phyloP scores from a whole-genome alignment of 768 basidiomycete species.

The Rhodotorula paludigena region DNA sequence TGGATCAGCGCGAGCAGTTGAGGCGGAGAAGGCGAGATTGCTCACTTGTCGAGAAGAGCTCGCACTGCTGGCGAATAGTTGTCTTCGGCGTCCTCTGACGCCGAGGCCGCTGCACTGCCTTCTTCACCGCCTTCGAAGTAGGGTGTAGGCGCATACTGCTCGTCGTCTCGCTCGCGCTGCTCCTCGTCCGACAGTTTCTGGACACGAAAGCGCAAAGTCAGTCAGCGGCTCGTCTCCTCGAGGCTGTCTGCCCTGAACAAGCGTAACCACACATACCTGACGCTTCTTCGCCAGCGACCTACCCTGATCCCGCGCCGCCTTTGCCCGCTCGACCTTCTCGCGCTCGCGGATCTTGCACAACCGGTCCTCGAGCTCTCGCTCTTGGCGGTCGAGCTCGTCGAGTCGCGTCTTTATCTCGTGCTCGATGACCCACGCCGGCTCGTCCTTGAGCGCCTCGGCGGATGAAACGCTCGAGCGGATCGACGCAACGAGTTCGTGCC shows the following conservation, averaged over 20 bases:
- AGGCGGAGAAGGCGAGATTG: conserved; percentile 28
- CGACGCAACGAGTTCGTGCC: conserved; percentile 11
- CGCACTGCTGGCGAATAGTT: conserved; percentile 73
- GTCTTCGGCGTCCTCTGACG: conserved; percentile 46
- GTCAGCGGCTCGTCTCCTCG: too few relatives aligned
- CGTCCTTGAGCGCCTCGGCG: conserved; percentile 23
- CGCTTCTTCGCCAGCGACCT: conserved; percentile 52
- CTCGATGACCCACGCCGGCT: conserved; percentile 68
- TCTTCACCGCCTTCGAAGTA: conserved; percentile 7
- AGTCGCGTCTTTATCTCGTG: conserved; percentile 65
- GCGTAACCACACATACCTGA: conserved; percentile 50
- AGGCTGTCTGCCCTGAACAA: too few relatives aligned
- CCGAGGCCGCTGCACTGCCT: background rate
- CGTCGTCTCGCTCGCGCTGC: conserved; percentile 56
- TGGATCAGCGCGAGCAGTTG: too few relatives aligned
- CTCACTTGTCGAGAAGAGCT: conserved; percentile 73
- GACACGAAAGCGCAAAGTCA: background rate
- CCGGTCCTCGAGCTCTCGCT: conserved; percentile 46
- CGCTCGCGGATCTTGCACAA: conserved; percentile 15
- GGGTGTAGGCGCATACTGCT: conserved; percentile 65
- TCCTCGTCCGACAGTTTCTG: conserved; percentile 40
- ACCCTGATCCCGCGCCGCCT: conserved; percentile 12
- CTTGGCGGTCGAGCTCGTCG: conserved; percentile 57
- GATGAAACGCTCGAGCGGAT: conserved; percentile 17
- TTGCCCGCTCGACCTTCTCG: conserved; percentile 49